Percentiles rank a stretch among this genome's conserved stretches.
These are phyloP conservation scores for Pisolithus sp. DNA, from an alignment of 768 basidiomycete genomes.

Conservation along the genomic window DNA sequence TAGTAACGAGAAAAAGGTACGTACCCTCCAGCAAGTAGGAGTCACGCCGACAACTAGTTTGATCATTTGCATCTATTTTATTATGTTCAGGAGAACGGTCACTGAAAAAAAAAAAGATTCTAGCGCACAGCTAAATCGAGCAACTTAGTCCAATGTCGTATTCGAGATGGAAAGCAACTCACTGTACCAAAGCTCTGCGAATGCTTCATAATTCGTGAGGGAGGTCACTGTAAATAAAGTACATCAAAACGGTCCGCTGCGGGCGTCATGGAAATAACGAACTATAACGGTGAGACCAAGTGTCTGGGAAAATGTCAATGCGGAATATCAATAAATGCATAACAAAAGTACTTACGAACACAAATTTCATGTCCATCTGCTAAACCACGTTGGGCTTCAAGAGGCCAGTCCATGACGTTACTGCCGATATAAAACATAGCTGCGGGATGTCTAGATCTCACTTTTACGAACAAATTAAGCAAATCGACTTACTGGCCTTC, in stretches of 20 bases:
- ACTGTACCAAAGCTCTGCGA: conserved; percentile 78
- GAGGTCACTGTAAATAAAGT: conserved; percentile 40
- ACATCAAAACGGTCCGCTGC: neutral
- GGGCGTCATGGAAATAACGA: conserved; percentile 8
- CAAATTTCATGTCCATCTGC: conserved; percentile 57
- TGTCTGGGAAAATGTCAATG: conserved; percentile 14
- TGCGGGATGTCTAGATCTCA: conserved; percentile 13
- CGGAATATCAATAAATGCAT: too few relatives aligned
- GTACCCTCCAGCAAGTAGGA: conserved; percentile 54
- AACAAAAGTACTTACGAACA: conserved; percentile 40
- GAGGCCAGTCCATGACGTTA: conserved; percentile 50
- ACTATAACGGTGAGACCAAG: conserved; percentile 42
- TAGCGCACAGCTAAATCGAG: conserved; percentile 19
- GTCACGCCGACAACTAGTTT: conserved; percentile 51
- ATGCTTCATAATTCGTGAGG: conserved; percentile 55
- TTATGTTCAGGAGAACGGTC: neutral
- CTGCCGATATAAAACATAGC: conserved; percentile 61
- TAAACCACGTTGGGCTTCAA: conserved; percentile 48
- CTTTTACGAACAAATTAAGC: neutral
- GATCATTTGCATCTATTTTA: conserved; percentile 41
- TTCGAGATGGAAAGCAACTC: conserved; percentile 11
- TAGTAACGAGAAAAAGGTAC: conserved; percentile 9
- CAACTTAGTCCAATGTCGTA: neutral
- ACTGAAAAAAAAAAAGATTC: neutral
- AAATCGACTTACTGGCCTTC: conserved; percentile 46